A percentile compares a stretch with the other conserved stretches of the same genome.
phyloP scores from a whole-genome alignment of 176 grass and related monocot species.

The Bothriochloa decipiens region DNA sequence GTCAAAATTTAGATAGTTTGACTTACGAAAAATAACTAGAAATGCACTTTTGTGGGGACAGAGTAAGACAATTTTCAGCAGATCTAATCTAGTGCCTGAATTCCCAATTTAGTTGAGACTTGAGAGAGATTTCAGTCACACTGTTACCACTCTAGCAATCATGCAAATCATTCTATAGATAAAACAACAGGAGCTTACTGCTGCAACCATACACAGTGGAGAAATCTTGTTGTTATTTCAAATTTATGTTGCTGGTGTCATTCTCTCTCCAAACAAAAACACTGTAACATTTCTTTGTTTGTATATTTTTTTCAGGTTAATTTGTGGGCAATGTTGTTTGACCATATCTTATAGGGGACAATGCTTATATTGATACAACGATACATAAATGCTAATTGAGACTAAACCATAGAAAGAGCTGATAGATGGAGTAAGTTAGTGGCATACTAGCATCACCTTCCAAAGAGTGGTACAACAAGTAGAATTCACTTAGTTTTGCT shows the following conservation, averaged over 20 bases:
- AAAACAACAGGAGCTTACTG: constrained; percentile 6
- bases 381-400: constrained; percentile 13
- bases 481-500: not conserved
- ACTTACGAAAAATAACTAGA: not conserved
- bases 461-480: not conserved
- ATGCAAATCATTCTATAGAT: constrained; percentile 24
- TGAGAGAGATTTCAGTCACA: constrained; percentile 34
- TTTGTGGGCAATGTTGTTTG: not conserved
- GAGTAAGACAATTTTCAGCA: not conserved
- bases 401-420: constrained; percentile 10
- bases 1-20: not conserved
- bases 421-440: constrained; percentile 8
- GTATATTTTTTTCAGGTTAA: constrained; percentile 30
- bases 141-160: not conserved
- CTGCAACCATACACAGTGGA: not conserved
- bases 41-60: not conserved
- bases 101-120: constrained; percentile 29
- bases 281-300: not conserved
- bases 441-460: constrained; percentile 4
- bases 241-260: constrained; percentile 12
- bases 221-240: not conserved
- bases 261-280: not conserved
- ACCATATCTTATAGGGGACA: not conserved
- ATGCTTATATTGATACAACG: constrained; percentile 20
- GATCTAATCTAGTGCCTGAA: constrained; percentile 15